Evolutionary conservation across 768 basidiomycete genomes (phyloP), one percentile per base, ranked within the genome.

Genomic region (Lanmaoa rubissima): DNA sequence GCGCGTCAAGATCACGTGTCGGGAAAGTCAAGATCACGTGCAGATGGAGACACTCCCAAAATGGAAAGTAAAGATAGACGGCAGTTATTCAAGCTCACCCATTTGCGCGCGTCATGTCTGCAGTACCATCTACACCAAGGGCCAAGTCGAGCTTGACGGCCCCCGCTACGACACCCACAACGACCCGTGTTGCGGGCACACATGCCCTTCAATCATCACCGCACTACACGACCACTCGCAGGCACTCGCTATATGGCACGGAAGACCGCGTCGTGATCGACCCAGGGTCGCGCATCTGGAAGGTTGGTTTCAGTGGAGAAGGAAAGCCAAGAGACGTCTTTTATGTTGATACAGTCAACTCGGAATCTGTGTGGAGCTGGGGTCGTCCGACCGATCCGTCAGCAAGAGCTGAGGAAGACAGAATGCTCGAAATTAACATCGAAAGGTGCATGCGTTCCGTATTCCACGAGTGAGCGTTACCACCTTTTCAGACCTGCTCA

Each of bases 301-400:
- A 95, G 75, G 92, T 95, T 12, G 97, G 97, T 2, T 98, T 98
- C 76, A 95, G 94, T 65, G 96, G 96, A 14, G 97, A 99, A 76
- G 86, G 94, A 5, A 81, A 85, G 57, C 94, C 97, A 10, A 75
- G 97, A 64, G 89, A 93, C 54, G 87, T 94, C n/a, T 90, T 96
- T 69, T 82, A 81, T 63, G 79, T 85, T 0, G 79, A 78, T 14
- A 68, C 74, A 14, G 65, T 73, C 32, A 73, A 66, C 13, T 78
- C 77, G 5, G 63, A 71, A 42, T 68, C 82, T 1, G 65, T 91
- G 28, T 92, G 90, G 88, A 78, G 73, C 21, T 79, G 87, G 53
- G 78, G 73, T 51, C 76, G 85, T 36, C 80, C 86, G 3, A 66
- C 75, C 13, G 81, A 85, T 61, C 67, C 78, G 5, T 73, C 69